These are phyloP conservation scores for Taphrina deformans DNA, from an alignment of 1,139 yeast species.

Conservation along the genomic window DNA sequence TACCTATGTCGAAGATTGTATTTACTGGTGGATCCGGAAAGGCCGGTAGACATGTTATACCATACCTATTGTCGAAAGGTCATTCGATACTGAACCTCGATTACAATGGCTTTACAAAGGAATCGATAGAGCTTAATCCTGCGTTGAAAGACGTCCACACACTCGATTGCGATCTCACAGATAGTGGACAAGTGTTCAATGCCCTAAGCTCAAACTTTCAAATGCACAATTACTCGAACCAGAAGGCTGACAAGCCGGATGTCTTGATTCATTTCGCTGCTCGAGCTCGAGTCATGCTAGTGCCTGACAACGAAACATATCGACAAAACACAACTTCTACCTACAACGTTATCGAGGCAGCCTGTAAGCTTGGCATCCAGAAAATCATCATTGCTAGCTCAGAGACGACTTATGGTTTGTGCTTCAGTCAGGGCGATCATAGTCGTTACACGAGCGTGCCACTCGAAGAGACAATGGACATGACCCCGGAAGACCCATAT, in stretches of 20 bases:
- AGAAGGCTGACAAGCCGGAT: slow-evolving; percentile 8
- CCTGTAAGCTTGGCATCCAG: slow-evolving; percentile 40
- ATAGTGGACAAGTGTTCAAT: slow-evolving; percentile 32
- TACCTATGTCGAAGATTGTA: slow-evolving; percentile 17
- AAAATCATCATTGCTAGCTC: slow-evolving; percentile 40
- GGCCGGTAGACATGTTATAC: slow-evolving; percentile 32
- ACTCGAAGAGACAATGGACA: slow-evolving; percentile 39
- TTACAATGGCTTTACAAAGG: slow-evolving; percentile 4
- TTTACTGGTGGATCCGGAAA: slow-evolving; percentile 35
- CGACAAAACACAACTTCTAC: slow-evolving; percentile 38
- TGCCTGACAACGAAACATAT: slow-evolving; percentile 39
- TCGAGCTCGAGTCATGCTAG: slow-evolving; percentile 25
- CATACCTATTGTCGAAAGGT: slow-evolving; percentile 30
- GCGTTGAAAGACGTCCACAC: slow-evolving; percentile 30
- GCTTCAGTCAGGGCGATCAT: slow-evolving; percentile 36
- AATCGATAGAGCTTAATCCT: slow-evolving; percentile 18
- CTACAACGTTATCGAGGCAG: slow-evolving; percentile 40
- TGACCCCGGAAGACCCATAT: slow-evolving; percentile 40
- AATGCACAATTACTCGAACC: neutral
- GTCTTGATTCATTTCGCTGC: slow-evolving; percentile 34
- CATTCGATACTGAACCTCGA: slow-evolving; percentile 33
- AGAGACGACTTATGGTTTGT: slow-evolving; percentile 40
- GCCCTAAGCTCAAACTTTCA: slow-evolving; percentile 26
- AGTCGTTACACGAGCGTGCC: slow-evolving; percentile 38
- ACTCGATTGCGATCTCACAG: slow-evolving; percentile 32